Evolutionary conservation across 345 rosid genomes (phyloP).

Genomic region (Salix koriyanagi): DNA sequence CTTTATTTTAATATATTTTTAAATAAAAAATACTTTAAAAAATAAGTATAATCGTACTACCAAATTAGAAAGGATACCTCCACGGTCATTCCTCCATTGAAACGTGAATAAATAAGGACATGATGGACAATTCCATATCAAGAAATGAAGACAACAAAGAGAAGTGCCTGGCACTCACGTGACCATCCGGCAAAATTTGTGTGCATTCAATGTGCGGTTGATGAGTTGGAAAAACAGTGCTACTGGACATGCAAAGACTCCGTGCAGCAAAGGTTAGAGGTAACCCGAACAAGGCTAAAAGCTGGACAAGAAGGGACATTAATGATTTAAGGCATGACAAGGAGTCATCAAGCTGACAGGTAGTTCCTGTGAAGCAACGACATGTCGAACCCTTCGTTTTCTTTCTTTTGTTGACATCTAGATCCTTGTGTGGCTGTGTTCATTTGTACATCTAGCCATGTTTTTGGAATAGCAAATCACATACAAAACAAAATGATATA

Average conservation of each 20-base stretch:
- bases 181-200: constrained; percentile 1
- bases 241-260: constrained; percentile 1
- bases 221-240: background rate
- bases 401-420: background rate
- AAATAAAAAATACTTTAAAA: no score
- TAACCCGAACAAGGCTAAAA: background rate
- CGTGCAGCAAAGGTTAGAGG: background rate
- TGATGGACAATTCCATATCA: background rate
- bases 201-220: background rate
- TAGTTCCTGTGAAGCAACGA: background rate
- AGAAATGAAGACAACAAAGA: background rate
- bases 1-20: no score
- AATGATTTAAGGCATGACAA: constrained; percentile 1
- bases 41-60: no score
- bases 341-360: constrained; percentile 8
- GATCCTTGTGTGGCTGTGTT: background rate
- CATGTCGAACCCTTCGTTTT: background rate
- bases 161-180: constrained; percentile 10
- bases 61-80: no score
- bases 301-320: background rate
- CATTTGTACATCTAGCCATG: background rate
- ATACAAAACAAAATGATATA: background rate
- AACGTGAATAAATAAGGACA: no score
- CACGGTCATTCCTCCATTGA: background rate
- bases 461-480: background rate